Percentiles rank a stretch among this genome's conserved stretches.
These are phyloP conservation scores for Geotrichum cucujoidarum DNA, from an alignment of 1,139 yeast genomes.

Conservation along the genomic window DNA sequence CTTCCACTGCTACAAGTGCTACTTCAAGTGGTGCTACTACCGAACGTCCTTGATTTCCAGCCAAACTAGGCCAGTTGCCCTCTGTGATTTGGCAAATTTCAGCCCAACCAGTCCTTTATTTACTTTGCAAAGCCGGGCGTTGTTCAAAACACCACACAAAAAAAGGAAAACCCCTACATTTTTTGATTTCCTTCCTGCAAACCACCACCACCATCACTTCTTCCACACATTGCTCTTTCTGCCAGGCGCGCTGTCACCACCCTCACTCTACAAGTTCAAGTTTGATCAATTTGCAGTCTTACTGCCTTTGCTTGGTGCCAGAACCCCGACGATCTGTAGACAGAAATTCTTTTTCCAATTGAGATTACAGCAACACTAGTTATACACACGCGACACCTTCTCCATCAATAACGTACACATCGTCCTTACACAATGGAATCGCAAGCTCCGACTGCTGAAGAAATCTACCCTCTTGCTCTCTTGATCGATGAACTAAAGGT, in stretches of 20 bases:
- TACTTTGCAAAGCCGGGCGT: no score
- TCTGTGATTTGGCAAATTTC: neutral
- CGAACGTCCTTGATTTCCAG: no score
- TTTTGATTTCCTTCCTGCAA: slow-evolving; percentile 5
- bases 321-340: neutral
- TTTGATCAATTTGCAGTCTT: no score
- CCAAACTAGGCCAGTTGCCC: no score
- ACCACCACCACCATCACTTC: slow-evolving; percentile 4
- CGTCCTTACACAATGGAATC: slow-evolving; percentile 19
- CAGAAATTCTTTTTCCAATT: neutral
- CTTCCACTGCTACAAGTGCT: no score
- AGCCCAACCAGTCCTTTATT: neutral
- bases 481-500: slow-evolving; percentile 89
- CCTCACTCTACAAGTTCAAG: no score
- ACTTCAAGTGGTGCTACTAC: no score
- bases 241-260: no score
- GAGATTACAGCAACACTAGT: neutral
- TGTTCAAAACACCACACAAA: slow-evolving; percentile 1
- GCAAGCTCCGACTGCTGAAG: slow-evolving; percentile 39
- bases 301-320: no score
- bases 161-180: slow-evolving; percentile 5
- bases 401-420: neutral
- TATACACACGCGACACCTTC: slow-evolving; percentile 2
- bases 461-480: slow-evolving; percentile 89
- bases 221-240: no score